These are phyloP conservation scores for Solanum raphanifolium DNA, from an alignment of 257 asterid genomes.

Conservation along the genomic window DNA sequence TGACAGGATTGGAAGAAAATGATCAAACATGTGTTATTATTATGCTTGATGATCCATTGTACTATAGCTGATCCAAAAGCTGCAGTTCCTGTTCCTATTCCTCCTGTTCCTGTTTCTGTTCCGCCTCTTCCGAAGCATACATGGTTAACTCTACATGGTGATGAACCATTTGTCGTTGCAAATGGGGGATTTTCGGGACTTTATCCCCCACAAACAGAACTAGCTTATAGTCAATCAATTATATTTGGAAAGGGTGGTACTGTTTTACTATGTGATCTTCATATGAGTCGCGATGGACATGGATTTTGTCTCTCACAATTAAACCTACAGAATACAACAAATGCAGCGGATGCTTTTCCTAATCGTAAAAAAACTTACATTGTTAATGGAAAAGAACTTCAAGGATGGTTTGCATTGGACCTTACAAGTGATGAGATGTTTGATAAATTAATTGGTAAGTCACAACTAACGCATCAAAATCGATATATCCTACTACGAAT, in stretches of 20 bases:
- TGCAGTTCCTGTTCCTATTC: not conserved
- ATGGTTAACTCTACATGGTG: conserved; percentile 73
- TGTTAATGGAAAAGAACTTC: conserved; percentile 41
- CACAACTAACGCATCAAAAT: not conserved
- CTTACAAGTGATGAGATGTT: conserved; percentile 24
- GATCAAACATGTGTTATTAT: conserved; percentile 40
- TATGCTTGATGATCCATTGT: conserved; percentile 40
- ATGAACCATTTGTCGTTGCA: conserved; percentile 22
- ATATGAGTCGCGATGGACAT: conserved; percentile 49
- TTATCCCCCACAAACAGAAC: conserved; percentile 46
- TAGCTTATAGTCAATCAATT: conserved; percentile 30
- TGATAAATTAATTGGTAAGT: conserved; percentile 43
- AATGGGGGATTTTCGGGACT: conserved; percentile 69
- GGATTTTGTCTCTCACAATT: conserved; percentile 47
- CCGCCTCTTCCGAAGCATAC: conserved; percentile 31
- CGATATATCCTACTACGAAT: not conserved
- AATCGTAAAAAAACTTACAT: conserved; percentile 39
- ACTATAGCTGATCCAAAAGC: conserved; percentile 29
- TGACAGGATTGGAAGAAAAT: conserved; percentile 50
- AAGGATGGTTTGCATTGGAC: conserved; percentile 73
- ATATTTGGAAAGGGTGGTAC: conserved; percentile 37
- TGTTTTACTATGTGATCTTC: conserved; percentile 63
- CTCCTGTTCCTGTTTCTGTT: not conserved
- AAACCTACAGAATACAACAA: conserved; percentile 55
- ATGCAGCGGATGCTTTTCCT: conserved; percentile 29